These are phyloP conservation scores for Nicotiana obtusifolia DNA, from an alignment of 257 asterid genomes.

Conservation along the genomic window DNA sequence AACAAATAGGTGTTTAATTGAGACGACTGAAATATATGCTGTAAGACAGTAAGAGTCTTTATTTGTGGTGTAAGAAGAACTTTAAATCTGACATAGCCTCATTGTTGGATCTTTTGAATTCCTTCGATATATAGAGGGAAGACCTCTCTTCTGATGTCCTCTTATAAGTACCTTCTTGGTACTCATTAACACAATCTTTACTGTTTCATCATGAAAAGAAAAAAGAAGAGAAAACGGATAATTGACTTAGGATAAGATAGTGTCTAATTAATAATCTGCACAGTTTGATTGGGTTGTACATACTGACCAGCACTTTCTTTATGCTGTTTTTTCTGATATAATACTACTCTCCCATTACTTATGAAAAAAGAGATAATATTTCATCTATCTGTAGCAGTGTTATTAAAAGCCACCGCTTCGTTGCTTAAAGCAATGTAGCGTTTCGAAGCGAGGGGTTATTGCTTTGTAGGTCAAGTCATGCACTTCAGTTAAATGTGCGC, in stretches of 20 bases:
- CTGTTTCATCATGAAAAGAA: not conserved
- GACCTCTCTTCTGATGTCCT: not conserved
- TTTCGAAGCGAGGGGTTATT: too few species aligned
- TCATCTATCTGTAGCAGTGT: too few species aligned
- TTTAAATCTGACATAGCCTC: not conserved
- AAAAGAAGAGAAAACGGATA: not conserved
- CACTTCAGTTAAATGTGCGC: too few species aligned
- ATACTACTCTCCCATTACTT: not conserved
- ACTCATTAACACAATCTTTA: not conserved
- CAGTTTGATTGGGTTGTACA: not conserved
- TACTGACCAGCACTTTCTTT: not conserved
- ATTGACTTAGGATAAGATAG: not conserved
- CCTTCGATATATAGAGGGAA: not conserved
- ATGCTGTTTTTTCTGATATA: not conserved
- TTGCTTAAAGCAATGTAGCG: too few species aligned
- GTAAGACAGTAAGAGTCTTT: not conserved
- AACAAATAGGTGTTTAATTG: not conserved
- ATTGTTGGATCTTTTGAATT: not conserved
- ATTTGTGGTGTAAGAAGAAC: not conserved
- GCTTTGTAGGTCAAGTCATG: too few species aligned
- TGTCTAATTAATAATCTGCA: too few species aligned
- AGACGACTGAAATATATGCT: not conserved
- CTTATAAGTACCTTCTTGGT: not conserved
- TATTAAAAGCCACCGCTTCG: too few species aligned
- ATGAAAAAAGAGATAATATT: not conserved